Conservation (phyloP, 2,329 filamentous ascomycete genomes). For the Arthroderma uncinatum region DNA sequence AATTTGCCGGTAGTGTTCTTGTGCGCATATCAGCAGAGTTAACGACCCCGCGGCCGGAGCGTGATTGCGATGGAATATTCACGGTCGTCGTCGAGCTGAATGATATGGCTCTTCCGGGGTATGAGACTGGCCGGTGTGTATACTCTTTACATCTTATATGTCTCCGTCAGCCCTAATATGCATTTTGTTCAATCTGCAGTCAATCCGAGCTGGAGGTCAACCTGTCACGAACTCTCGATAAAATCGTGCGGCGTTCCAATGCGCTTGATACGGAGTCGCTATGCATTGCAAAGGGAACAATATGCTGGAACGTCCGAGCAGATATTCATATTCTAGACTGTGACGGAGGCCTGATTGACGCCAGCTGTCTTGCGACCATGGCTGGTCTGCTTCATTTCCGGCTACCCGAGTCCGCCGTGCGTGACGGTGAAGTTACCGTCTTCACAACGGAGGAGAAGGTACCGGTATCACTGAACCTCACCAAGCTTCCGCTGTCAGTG, state of each 20-base stretch:
- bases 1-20: slow-evolving; percentile 49
- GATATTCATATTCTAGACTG: slow-evolving; percentile 86
- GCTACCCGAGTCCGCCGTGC: slow-evolving; percentile 76
- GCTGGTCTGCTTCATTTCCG: slow-evolving; percentile 84
- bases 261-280: slow-evolving; percentile 92
- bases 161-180: neutral
- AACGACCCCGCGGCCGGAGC: slow-evolving; percentile 70
- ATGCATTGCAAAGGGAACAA: slow-evolving; percentile 79
- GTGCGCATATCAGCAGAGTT: slow-evolving; percentile 83
- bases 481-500: slow-evolving; percentile 84
- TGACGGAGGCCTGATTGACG: slow-evolving; percentile 82
- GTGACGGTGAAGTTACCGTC: slow-evolving; percentile 72
- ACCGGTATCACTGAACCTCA: slow-evolving; percentile 76
- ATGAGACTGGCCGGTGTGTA: slow-evolving; percentile 63
- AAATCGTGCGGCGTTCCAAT: slow-evolving; percentile 81
- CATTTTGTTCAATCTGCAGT: slow-evolving; percentile 30
- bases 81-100: slow-evolving; percentile 83
- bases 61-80: slow-evolving; percentile 92
- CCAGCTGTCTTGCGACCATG: slow-evolving; percentile 73
- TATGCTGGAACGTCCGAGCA: slow-evolving; percentile 82
- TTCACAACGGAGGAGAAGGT: slow-evolving; percentile 78
- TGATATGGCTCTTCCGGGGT: slow-evolving; percentile 81
- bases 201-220: slow-evolving; percentile 75
- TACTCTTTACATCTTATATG: neutral
- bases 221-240: slow-evolving; percentile 80